Evolutionary conservation across 257 asterid genomes (phyloP).

Genomic region (Solanum medicagineum): DNA sequence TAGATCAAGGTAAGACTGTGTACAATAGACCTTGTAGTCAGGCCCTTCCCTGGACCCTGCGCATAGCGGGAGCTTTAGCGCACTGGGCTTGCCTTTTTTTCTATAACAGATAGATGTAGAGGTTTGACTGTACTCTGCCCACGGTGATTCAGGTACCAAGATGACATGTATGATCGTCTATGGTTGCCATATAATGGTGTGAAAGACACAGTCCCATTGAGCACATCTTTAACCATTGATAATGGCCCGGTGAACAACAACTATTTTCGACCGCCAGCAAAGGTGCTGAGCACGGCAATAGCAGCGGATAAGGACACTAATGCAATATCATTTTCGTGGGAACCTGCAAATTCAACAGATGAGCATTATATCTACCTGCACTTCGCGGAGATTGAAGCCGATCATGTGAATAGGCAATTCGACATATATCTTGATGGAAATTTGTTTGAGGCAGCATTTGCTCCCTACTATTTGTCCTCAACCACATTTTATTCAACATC

Average conservation of each 20-base stretch:
- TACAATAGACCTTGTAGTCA: no score
- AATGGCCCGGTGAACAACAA: not conserved
- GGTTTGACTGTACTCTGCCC: no score
- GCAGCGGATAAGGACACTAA: not conserved
- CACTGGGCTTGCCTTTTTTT: no score
- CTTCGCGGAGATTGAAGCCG: not conserved
- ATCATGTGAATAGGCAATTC: not conserved
- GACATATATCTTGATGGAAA: not conserved
- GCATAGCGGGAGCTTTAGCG: no score
- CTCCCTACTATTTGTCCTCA: not conserved
- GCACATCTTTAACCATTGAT: not conserved
- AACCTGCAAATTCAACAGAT: not conserved
- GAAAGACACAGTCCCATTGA: not conserved
- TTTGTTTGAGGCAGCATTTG: rapidly evolving
- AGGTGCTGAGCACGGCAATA: not conserved
- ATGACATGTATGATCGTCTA: not conserved
- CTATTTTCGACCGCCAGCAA: not conserved
- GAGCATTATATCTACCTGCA: not conserved
- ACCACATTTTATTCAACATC: not conserved
- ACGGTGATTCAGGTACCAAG: not conserved
- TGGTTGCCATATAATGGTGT: not conserved
- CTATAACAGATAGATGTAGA: no score
- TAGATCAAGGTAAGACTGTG: no score
- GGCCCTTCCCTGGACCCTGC: no score
- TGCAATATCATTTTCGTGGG: not conserved